Evolutionary conservation across 1,139 yeast species (phyloP), one percentile per base, ranked within the genome.

Genomic region (Yamadazyma siamensis): DNA sequence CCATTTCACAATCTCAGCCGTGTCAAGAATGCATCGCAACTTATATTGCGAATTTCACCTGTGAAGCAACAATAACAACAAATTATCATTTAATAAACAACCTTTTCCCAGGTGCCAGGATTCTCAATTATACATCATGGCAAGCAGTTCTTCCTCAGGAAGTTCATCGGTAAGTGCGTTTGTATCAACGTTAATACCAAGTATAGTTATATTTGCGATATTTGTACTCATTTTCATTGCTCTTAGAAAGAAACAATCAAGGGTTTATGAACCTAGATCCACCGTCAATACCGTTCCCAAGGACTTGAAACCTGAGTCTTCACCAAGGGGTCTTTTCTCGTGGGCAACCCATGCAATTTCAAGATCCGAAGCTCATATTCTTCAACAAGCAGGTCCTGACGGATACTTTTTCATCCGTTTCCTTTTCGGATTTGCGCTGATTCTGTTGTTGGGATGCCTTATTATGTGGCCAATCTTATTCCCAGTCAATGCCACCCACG

Each of bases 361-460:
- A 9, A 76, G 77, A 44, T 77, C 83, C 2, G 91, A 83, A 43
- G 49, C 80, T 2, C 85, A 72, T 51, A 59, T 87, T 33, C 71
- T 91, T 40, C 85, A 84, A 48, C 87, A 84, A 43, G 71, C 87
- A 18, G 94, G 96, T 25, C 57, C 86, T 9, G 97, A 89, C 56
- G 96, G 96, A 11, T 91, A 87, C 59, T 79, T 88, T 46, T 89
- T 85, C 51, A 56, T 86, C 32, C 70, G 98, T 43, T 91, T 80
- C 54, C 54, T 91, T 38, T 75, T 81, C 33, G 69, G 85, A 29
- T 71, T 84, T 36, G 65, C 76, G 17, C 55, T 72, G 12, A 54
- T 85, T 29, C 74, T 84, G 17, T 48, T 79, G 7, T 50, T 79
- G 9, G 94, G 94, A 2, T 75, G 85, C 33, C 41, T 83, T 19